These are phyloP conservation scores for Fraxinus xanthoxyloides DNA, from an alignment of 305 asterid genomes.

Conservation along the genomic window DNA sequence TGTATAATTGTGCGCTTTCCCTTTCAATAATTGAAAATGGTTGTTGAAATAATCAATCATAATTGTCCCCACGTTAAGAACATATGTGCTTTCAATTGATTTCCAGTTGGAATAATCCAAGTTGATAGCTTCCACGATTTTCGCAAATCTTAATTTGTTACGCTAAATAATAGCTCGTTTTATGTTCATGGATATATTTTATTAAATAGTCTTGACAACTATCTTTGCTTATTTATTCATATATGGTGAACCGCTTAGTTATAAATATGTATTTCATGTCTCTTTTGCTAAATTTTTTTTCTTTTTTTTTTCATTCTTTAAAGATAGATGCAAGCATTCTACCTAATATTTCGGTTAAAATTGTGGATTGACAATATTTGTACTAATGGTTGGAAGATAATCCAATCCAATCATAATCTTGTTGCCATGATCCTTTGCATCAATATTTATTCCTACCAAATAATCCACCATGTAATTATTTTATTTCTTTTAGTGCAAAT, in stretches of 20 bases:
- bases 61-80: constrained; percentile 21
- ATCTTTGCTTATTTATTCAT: no score
- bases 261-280: no score
- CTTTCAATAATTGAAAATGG: background rate
- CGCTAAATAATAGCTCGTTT: no score
- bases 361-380: background rate
- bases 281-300: no score
- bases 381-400: constrained; percentile 23
- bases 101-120: background rate
- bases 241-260: no score
- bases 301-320: no score
- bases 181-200: no score
- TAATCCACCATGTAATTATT: constrained; percentile 18
- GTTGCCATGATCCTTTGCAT: constrained; percentile 1
- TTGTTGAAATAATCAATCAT: constrained; percentile 25
- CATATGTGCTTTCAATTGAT: background rate
- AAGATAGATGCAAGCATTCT: background rate
- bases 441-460: constrained; percentile 11
- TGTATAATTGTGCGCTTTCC: background rate
- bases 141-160: no score
- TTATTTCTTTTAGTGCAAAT: constrained; percentile 17
- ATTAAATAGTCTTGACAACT: no score
- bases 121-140: background rate
- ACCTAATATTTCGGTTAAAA: background rate
- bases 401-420: constrained; percentile 15